Conservation (phyloP, 257 asterid genomes). For the Vinca minor region DNA sequence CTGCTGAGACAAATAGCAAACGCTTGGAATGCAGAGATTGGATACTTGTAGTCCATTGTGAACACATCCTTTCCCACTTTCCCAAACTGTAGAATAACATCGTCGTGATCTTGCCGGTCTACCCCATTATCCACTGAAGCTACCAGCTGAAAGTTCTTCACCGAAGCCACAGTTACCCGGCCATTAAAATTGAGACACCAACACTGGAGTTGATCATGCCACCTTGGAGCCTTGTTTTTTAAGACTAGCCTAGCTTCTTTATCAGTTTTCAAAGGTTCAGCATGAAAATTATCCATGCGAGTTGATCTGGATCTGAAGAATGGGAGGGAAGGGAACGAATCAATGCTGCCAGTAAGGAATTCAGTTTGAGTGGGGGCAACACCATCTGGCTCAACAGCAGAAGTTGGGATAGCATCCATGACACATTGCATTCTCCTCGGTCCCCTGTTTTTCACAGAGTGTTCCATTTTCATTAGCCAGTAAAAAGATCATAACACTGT, state of each 20-base stretch:
- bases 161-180: conserved; percentile 92
- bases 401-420: conserved; percentile 72
- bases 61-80: conserved; percentile 86
- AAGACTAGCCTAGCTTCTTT: conserved; percentile 52
- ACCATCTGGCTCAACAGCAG: conserved; percentile 69
- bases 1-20: conserved; percentile 92
- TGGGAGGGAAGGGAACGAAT: conserved; percentile 70
- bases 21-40: conserved; percentile 92
- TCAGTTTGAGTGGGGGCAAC: conserved; percentile 84
- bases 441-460: conserved; percentile 47
- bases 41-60: conserved; percentile 94
- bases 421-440: conserved; percentile 94
- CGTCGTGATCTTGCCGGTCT: conserved; percentile 51
- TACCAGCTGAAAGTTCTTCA: conserved; percentile 88
- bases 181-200: conserved; percentile 97
- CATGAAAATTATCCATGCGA: conserved; percentile 47
- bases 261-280: conserved; percentile 37
- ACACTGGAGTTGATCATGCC: conserved; percentile 99
- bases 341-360: conserved; percentile 52
- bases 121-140: conserved; percentile 44
- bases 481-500: background rate
- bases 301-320: conserved; percentile 76
- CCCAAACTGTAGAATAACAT: conserved; percentile 81
- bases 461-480: conserved; percentile 10
- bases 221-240: conserved; percentile 91